Percentiles rank a stretch among this genome's conserved stretches.
Evolutionary conservation across 192 early-diverging fungal species (phyloP).

Genomic region (Phycomyces nitens): DNA sequence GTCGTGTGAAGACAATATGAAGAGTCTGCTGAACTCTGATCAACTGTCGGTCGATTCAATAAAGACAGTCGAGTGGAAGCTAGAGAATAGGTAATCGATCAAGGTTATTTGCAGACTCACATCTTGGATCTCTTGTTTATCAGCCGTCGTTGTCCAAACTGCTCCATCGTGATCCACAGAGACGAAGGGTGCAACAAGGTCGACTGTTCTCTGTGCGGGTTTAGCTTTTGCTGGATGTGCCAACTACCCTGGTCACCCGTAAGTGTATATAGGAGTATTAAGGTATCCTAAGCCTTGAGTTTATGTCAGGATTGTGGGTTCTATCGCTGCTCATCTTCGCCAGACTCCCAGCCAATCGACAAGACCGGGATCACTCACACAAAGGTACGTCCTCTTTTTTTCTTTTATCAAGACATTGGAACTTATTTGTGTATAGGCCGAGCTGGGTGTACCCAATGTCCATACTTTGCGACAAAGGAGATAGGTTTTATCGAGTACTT

Average conservation of each 20-base stretch:
- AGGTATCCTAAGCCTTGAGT: constrained; percentile 16
- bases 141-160: constrained; percentile 60
- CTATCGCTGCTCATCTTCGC: not conserved
- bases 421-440: constrained; percentile 38
- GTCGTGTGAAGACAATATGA: constrained; percentile 44
- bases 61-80: constrained; percentile 27
- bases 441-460: constrained; percentile 61
- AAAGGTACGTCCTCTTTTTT: not conserved
- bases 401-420: not conserved
- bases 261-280: no score
- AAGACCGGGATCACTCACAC: not conserved
- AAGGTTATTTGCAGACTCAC: no score
- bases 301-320: constrained; percentile 2
- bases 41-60: constrained; percentile 4
- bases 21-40: constrained; percentile 15
- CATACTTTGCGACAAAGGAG: not conserved
- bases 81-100: constrained; percentile 36
- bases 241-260: constrained; percentile 45
- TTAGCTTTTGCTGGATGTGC: constrained; percentile 65
- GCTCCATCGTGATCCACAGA: constrained; percentile 60
- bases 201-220: constrained; percentile 60
- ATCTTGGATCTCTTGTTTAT: constrained; percentile 4
- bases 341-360: not conserved
- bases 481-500: not conserved
- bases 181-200: constrained; percentile 75